phyloP scores from a whole-genome alignment of 108 stramenopile species.

The Aurantiochytrium sp. region DNA sequence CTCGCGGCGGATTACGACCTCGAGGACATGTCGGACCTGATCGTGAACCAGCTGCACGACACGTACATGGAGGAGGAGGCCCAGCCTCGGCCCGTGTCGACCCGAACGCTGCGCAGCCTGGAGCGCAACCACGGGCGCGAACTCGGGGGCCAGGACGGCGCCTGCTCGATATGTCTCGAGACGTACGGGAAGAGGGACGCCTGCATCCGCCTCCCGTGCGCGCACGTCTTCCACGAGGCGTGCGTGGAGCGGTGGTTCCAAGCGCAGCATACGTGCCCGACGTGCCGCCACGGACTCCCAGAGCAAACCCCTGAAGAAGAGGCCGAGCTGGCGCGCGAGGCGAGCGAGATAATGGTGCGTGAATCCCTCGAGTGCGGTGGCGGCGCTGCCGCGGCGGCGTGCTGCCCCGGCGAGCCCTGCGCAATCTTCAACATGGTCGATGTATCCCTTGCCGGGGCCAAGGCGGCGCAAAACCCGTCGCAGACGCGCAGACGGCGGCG shows the following conservation, averaged over 20 bases:
- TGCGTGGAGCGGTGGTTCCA: neutral
- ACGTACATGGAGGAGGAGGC: conserved; percentile 31
- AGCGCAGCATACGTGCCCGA: neutral
- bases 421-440: neutral
- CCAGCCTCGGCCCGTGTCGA: neutral
- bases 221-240: neutral
- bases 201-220: neutral
- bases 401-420: neutral
- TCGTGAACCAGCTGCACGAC: conserved; percentile 14
- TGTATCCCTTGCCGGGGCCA: neutral
- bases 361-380: neutral
- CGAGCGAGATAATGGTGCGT: neutral
- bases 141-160: neutral
- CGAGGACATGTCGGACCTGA: conserved; percentile 21
- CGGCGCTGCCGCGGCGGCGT: neutral
- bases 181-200: neutral
- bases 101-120: neutral
- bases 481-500: too few relatives aligned
- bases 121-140: neutral
- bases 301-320: neutral
- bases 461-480: too few relatives aligned
- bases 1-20: neutral
- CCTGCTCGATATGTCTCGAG: neutral
- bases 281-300: neutral
- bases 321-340: neutral